Percentiles rank a stretch among this genome's conserved stretches.
phyloP scores from a whole-genome alignment of 495 filamentous ascomycete species.

The Pseudomonodictys pantanalensis region DNA sequence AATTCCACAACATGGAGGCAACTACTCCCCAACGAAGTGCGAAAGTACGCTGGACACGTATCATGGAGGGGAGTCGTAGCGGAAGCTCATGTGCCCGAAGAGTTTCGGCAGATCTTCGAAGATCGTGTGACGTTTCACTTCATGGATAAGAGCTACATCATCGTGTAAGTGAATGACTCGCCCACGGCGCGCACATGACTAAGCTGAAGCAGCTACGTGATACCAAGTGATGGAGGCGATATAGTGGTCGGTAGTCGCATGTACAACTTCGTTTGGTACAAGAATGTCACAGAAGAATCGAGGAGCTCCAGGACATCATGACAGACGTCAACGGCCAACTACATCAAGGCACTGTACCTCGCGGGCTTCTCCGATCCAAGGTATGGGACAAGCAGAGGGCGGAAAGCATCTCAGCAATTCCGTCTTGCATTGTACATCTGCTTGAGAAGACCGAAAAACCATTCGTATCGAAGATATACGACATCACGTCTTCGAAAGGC shows the following conservation, averaged over 20 bases:
- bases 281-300: constrained; percentile 48
- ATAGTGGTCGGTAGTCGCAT: constrained; percentile 46
- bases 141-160: constrained; percentile 43
- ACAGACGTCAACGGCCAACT: constrained; percentile 49
- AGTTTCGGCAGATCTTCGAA: constrained; percentile 15
- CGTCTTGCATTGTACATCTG: constrained; percentile 53
- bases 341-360: constrained; percentile 50
- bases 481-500: constrained; percentile 46
- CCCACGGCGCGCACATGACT: neutral
- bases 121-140: neutral
- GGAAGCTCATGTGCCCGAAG: constrained; percentile 2
- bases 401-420: constrained; percentile 37
- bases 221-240: constrained; percentile 50
- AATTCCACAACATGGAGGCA: neutral
- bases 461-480: constrained; percentile 55
- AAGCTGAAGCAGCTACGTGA: constrained; percentile 48
- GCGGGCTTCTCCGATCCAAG: constrained; percentile 43
- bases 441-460: constrained; percentile 47
- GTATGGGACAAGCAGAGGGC: constrained; percentile 46
- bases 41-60: neutral
- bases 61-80: neutral
- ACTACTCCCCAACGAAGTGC: neutral
- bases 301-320: constrained; percentile 49
- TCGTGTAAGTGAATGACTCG: constrained; percentile 38
- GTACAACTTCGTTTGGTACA: constrained; percentile 59